Conservation (phyloP, 768 basidiomycete species). For the Pulveroboletus sp. region DNA sequence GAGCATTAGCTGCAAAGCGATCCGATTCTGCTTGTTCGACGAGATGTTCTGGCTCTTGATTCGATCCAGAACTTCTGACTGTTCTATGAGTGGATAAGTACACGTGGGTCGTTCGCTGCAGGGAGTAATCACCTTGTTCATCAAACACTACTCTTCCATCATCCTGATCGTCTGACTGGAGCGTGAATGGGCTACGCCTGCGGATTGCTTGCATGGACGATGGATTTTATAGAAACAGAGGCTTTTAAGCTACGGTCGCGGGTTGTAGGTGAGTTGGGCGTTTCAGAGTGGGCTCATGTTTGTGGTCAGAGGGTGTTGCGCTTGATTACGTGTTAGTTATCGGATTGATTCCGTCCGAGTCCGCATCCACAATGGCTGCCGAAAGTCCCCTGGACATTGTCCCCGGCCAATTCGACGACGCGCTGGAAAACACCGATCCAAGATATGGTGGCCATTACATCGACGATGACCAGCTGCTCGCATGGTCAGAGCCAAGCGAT, state of each 20-base stretch:
- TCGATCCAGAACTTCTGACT: constrained; percentile 53
- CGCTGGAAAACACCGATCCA: constrained; percentile 34
- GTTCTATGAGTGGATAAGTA: constrained; percentile 42
- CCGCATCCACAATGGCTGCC: constrained; percentile 17
- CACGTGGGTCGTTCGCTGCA: neutral
- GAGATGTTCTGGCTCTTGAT: constrained; percentile 44
- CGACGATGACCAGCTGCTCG: constrained; percentile 36
- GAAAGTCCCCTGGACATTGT: constrained; percentile 30
- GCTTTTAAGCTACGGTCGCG: neutral
- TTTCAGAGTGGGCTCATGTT: neutral
- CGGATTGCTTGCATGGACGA: constrained; percentile 35
- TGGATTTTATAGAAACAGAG: neutral
- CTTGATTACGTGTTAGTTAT: constrained; percentile 18
- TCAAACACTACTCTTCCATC: constrained; percentile 40
- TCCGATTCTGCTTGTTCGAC: constrained; percentile 41
- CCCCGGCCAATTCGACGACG: constrained; percentile 64
- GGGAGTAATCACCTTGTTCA: constrained; percentile 45
- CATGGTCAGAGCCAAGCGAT: constrained; percentile 27
- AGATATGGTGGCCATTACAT: constrained; percentile 41
- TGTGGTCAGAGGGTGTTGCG: constrained; percentile 13
- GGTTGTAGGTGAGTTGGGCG: constrained; percentile 10
- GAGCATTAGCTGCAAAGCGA: constrained; percentile 41
- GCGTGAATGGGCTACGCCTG: constrained; percentile 45
- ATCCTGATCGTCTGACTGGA: constrained; percentile 30
- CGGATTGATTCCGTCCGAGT: constrained; percentile 1